Base-by-base conservation (phyloP, 2,329 filamentous ascomycete genomes). In the Thielaviopsis ethacetica region DNA sequence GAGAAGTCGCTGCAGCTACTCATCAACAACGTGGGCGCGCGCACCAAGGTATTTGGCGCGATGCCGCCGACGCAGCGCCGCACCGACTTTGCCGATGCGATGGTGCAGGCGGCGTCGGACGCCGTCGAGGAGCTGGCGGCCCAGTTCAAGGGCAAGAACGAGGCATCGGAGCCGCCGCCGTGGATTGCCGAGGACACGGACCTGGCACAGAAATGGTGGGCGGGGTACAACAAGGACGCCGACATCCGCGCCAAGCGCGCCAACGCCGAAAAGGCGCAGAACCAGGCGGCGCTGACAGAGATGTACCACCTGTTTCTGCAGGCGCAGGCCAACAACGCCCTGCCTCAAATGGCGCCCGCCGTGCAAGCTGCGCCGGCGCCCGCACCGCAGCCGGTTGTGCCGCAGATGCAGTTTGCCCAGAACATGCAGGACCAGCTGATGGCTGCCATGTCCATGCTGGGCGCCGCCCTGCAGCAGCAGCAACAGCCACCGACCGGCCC, bases 141-240 rank as follows among this genome's bases (percentile, higher is more conserved):
- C 34, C 66, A 69, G 47, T 66, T 80, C 9, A 71, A 71, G 52
- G 71, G 70, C 57, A 71, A 76, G 6, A 78, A 72, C 61, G 79
- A 78, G 15, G 68, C 78, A 1, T 74, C 65, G 1, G 72, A 76
- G 51, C 76, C 80, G 3, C 78, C 80, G 0, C 72, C 73, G 19
- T 80, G 78, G 73, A 72, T 82, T 63, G 68, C 68, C 10, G 68
- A 73, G 22, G 71, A 76, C 34, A 67, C 72, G 2, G 74, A 74
- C 34, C 73, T 73, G 62, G 69, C 75, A 0, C 72, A 73, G 10
- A 74, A 79, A 62, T 83, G 79, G 79, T 76, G 74, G 69, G 67
- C 73, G 12, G 77, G 76, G 0, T 76, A 73, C 62, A 71, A 72
- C 58, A 72, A 70, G 61, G 73, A 73, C 56, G 53, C 66, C 13